Evolutionary conservation across 176 grass and related monocot species (phyloP).

Genomic region (Oryza australiensis): DNA sequence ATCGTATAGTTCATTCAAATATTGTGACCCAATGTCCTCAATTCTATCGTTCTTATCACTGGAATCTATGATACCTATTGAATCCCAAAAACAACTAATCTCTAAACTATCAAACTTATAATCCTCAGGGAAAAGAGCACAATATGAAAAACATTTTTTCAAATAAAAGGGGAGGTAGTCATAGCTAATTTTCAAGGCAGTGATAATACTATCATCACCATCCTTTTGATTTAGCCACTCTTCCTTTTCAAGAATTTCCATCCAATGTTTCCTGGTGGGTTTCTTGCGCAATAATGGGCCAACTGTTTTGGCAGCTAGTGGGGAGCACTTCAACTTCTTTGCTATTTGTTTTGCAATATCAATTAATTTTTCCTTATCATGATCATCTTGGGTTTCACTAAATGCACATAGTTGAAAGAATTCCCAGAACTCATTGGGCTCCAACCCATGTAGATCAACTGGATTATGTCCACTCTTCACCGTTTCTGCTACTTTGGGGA

Average conservation of each 20-base stretch:
- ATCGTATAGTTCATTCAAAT: background rate
- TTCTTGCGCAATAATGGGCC: background rate
- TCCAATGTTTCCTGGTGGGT: background rate
- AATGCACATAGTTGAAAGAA: slow-evolving; percentile 14
- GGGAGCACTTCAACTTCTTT: background rate
- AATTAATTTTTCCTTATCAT: background rate
- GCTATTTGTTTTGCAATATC: background rate
- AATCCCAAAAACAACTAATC: background rate
- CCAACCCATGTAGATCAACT: background rate
- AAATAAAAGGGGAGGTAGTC: slow-evolving; percentile 31
- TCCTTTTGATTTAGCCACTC: background rate
- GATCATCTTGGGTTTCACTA: background rate
- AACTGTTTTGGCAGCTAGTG: slow-evolving; percentile 24
- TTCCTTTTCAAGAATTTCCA: background rate
- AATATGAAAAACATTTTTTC: slow-evolving; percentile 19
- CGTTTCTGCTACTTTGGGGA: background rate
- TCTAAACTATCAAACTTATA: background rate
- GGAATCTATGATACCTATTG: slow-evolving; percentile 1
- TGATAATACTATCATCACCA: background rate
- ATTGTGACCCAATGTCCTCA: background rate
- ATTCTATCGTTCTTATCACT: background rate
- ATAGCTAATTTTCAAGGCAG: slow-evolving; percentile 29
- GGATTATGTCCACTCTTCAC: background rate
- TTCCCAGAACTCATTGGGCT: background rate
- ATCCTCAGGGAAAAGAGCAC: slow-evolving; percentile 26